These are phyloP conservation scores for Pythium graminicola DNA, from an alignment of 352 stramenopile species.

Conservation along the genomic window DNA sequence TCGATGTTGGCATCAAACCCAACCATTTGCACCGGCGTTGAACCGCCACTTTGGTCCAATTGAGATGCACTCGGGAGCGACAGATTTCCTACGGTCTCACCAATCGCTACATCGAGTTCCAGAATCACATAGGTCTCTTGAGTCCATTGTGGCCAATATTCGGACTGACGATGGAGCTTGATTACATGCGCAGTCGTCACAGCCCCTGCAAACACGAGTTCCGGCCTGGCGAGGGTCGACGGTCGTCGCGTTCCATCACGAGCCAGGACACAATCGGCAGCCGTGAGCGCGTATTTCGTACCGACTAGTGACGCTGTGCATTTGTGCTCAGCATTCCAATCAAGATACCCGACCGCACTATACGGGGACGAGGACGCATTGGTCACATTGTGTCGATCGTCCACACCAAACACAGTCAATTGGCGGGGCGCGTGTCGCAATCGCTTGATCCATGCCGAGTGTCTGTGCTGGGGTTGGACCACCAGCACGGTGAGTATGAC, in stretches of 20 bases:
- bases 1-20: slow-evolving; percentile 29
- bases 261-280: slow-evolving; percentile 50
- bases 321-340: slow-evolving; percentile 35
- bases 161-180: slow-evolving; percentile 52
- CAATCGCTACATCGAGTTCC: slow-evolving; percentile 41
- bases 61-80: slow-evolving; percentile 28
- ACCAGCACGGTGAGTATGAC: too few relatives aligned
- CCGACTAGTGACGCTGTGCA: slow-evolving; percentile 57
- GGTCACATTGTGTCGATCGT: slow-evolving; percentile 33
- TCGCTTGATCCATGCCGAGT: neutral
- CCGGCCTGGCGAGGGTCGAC: slow-evolving; percentile 18
- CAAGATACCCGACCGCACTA: slow-evolving; percentile 42
- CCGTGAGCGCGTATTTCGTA: slow-evolving; percentile 40
- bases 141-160: slow-evolving; percentile 60
- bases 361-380: slow-evolving; percentile 41
- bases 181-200: slow-evolving; percentile 20
- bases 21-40: slow-evolving; percentile 50
- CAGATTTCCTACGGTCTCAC: slow-evolving; percentile 29
- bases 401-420: slow-evolving; percentile 40
- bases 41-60: slow-evolving; percentile 22
- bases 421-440: slow-evolving; percentile 10
- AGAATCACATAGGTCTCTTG: slow-evolving; percentile 59
- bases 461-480: neutral
- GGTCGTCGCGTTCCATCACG: slow-evolving; percentile 23
- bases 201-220: slow-evolving; percentile 23